Percentiles rank a stretch among this genome's conserved stretches.
Evolutionary conservation across 73 alveolate genomes (phyloP).

Genomic region (Blepharisma japonicum): DNA sequence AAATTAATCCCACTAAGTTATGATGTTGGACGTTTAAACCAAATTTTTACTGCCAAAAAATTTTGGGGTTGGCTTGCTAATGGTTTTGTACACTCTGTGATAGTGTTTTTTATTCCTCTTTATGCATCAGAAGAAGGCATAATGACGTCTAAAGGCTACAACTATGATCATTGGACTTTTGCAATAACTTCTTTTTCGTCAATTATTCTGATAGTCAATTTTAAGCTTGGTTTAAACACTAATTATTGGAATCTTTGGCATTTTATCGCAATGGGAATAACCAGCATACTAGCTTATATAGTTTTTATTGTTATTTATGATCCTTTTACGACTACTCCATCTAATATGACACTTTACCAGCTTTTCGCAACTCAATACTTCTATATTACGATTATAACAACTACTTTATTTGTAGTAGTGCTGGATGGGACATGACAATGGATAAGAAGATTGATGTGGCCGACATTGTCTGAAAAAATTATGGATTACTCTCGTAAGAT

Average conservation of each 20-base stretch:
- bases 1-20: conserved; percentile 40
- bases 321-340: background rate
- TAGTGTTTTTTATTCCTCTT: conserved; percentile 35
- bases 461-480: no score
- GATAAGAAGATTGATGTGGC: no score
- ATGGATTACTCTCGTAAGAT: no score
- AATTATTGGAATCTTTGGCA: conserved; percentile 34
- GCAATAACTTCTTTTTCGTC: conserved; percentile 42
- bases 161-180: conserved; percentile 36
- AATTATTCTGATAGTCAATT: conserved; percentile 40
- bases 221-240: conserved; percentile 38
- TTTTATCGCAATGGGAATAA: background rate
- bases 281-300: background rate
- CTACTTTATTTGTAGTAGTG: no score
- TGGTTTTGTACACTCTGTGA: conserved; percentile 35
- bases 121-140: conserved; percentile 29
- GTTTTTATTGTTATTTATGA: conserved; percentile 26
- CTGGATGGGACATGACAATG: no score
- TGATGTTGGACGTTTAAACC: conserved; percentile 41
- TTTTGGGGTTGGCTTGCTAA: conserved; percentile 36
- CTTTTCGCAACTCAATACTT: background rate
- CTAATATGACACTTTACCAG: background rate
- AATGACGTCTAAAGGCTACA: conserved; percentile 28
- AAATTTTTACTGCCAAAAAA: conserved; percentile 39
- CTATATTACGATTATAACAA: background rate